Evolutionary conservation across 257 asterid genomes (phyloP).

Genomic region (Nicotiana knightiana): DNA sequence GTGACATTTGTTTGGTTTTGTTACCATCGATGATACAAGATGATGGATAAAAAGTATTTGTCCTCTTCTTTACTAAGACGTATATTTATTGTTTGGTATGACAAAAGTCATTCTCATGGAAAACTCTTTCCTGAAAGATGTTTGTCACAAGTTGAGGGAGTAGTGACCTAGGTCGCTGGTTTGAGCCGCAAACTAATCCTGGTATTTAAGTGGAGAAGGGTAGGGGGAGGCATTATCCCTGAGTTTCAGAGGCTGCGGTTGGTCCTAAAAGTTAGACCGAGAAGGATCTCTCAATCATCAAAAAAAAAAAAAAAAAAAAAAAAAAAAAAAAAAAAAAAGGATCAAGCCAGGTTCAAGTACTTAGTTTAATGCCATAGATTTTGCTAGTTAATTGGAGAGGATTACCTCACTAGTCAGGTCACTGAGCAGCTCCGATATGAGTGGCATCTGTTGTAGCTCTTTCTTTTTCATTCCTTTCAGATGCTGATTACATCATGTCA

Average conservation of each 20-base stretch:
- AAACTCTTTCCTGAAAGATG: neutral
- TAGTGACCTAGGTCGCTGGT: too few relatives aligned
- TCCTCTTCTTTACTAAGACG: neutral
- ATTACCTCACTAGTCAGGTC: slow-evolving; percentile 67
- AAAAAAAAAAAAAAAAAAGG: too few relatives aligned
- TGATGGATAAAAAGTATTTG: neutral
- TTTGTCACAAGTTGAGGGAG: neutral
- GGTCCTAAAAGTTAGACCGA: too few relatives aligned
- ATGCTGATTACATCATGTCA: slow-evolving; percentile 35
- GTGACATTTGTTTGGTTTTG: neutral
- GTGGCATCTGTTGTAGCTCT: slow-evolving; percentile 72
- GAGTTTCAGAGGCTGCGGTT: too few relatives aligned
- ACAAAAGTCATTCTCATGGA: neutral
- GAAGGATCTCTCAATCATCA: too few relatives aligned
- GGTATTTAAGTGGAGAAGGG: too few relatives aligned
- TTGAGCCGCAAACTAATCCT: too few relatives aligned
- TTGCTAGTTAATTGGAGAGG: neutral
- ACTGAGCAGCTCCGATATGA: slow-evolving; percentile 44
- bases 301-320: too few relatives aligned
- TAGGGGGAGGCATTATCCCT: too few relatives aligned
- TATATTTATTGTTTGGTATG: neutral
- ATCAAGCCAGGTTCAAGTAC: neutral
- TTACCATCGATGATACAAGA: neutral
- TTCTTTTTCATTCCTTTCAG: slow-evolving; percentile 52
- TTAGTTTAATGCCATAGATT: neutral